phyloP scores from a whole-genome alignment of 192 early-diverging fungal genomes.

The Coemansia sp. region DNA sequence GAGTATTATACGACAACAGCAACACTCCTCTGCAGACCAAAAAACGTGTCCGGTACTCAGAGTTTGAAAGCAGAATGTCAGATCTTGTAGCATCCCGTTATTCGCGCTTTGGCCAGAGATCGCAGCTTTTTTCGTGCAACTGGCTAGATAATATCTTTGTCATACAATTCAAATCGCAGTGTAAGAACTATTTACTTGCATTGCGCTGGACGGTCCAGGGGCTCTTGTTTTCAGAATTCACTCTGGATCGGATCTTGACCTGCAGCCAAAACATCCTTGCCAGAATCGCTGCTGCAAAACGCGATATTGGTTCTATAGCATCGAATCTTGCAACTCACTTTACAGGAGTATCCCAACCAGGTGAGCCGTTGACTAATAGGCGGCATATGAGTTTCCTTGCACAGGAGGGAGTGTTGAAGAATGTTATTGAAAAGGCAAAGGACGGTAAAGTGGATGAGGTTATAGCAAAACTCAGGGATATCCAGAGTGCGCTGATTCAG shows the following conservation, averaged over 20 bases:
- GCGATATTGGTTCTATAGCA: conserved; percentile 62
- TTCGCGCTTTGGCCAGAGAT: conserved; percentile 38
- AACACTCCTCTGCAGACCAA: neutral
- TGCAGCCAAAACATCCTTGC: conserved; percentile 69
- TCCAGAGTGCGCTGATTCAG: conserved; percentile 13
- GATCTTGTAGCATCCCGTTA: conserved; percentile 52
- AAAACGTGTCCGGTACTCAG: conserved; percentile 19
- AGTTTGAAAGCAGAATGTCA: conserved; percentile 51
- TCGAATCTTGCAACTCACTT: conserved; percentile 47
- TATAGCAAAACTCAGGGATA: conserved; percentile 11
- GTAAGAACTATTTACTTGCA: conserved; percentile 27
- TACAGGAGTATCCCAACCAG: conserved; percentile 34
- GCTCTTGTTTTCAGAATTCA: conserved; percentile 67
- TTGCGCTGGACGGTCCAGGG: conserved; percentile 57
- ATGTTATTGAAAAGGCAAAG: conserved; percentile 34
- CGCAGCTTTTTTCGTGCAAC: conserved; percentile 46
- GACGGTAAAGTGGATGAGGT: conserved; percentile 10
- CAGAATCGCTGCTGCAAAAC: conserved; percentile 65
- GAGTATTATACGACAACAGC: conserved; percentile 21
- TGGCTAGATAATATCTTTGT: conserved; percentile 65
- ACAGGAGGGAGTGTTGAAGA: conserved; percentile 66
- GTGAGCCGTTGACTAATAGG: conserved; percentile 55
- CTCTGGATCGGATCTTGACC: conserved; percentile 67
- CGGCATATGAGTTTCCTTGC: conserved; percentile 66
- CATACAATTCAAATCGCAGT: conserved; percentile 38